Conservation (phyloP, 805 yeast genomes). For the Kuraishia cidri region DNA sequence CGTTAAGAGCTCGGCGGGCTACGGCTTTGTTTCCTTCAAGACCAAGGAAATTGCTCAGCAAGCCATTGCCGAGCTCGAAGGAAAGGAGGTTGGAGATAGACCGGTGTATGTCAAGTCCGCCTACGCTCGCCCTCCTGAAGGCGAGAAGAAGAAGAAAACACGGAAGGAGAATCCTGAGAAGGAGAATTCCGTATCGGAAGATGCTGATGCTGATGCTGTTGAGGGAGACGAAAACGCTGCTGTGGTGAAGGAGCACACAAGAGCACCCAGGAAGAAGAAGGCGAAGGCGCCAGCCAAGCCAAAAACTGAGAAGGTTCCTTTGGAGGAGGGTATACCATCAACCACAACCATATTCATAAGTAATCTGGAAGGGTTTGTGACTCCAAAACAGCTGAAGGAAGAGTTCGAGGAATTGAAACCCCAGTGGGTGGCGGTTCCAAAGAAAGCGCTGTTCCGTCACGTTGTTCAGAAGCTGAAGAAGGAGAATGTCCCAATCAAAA, state of each 20-base stretch:
- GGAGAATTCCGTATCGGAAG: slow-evolving; percentile 1
- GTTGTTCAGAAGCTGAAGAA: slow-evolving; percentile 33
- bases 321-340: slow-evolving; percentile 45
- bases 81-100: slow-evolving; percentile 20
- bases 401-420: slow-evolving; percentile 42
- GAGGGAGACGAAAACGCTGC: slow-evolving; percentile 1
- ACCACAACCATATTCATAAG: slow-evolving; percentile 52
- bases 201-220: slow-evolving; percentile 1
- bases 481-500: slow-evolving; percentile 36
- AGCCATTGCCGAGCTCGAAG: slow-evolving; percentile 36
- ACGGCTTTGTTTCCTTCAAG: slow-evolving; percentile 48
- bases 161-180: slow-evolving; percentile 9
- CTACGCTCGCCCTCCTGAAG: slow-evolving; percentile 1
- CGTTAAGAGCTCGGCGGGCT: slow-evolving; percentile 18
- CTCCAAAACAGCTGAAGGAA: slow-evolving; percentile 32
- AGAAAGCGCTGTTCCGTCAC: slow-evolving; percentile 33
- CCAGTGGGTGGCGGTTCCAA: slow-evolving; percentile 52
- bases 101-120: slow-evolving; percentile 45
- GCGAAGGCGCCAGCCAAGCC: slow-evolving; percentile 14
- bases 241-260: slow-evolving; percentile 4
- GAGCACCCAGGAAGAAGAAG: slow-evolving; percentile 6
- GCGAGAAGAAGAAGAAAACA: slow-evolving; percentile 7
- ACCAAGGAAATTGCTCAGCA: slow-evolving; percentile 52
- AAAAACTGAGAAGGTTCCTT: slow-evolving; percentile 10
- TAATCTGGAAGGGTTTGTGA: slow-evolving; percentile 44